A percentile compares a stretch with the other conserved stretches of the same genome.
Conservation (phyloP, 1,284 basidiomycete species). For the Ceratobasidium sp. region DNA sequence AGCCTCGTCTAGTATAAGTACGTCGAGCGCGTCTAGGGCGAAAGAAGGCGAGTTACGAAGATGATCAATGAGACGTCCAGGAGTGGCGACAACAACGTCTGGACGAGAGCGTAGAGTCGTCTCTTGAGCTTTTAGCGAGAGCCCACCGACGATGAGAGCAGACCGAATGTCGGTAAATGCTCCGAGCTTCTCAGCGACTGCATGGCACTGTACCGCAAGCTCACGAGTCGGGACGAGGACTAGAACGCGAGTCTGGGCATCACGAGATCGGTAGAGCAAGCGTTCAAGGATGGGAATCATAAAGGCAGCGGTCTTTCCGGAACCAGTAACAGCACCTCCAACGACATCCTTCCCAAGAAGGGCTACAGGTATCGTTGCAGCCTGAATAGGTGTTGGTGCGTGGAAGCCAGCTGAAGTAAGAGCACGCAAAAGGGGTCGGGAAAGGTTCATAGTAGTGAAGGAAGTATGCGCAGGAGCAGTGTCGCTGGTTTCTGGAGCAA, state of each 20-base stretch:
- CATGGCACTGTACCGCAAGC: conserved; percentile 93
- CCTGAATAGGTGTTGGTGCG: conserved; percentile 95
- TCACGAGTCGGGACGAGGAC: conserved; percentile 95
- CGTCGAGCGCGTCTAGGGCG: conserved; percentile 92
- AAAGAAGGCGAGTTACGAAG: conserved; percentile 96
- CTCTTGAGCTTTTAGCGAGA: conserved; percentile 94
- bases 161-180: conserved; percentile 90
- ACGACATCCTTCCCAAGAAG: conserved; percentile 96
- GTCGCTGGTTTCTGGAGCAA: conserved; percentile 70
- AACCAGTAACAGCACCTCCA: conserved; percentile 94
- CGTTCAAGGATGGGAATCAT: conserved; percentile 94
- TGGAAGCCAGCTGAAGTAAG: conserved; percentile 85
- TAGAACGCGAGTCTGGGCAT: conserved; percentile 93
- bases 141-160: conserved; percentile 89
- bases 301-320: conserved; percentile 97
- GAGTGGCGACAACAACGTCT: conserved; percentile 94
- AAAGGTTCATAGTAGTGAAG: conserved; percentile 89
- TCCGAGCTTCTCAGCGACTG: conserved; percentile 88
- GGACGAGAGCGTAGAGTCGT: conserved; percentile 85
- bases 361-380: conserved; percentile 91
- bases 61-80: conserved; percentile 96
- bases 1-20: conserved; percentile 96
- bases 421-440: conserved; percentile 89
- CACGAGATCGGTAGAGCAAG: conserved; percentile 88
- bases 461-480: conserved; percentile 64